Evolutionary conservation across 345 rosid species (phyloP).

Genomic region (Euclidium syriacum): DNA sequence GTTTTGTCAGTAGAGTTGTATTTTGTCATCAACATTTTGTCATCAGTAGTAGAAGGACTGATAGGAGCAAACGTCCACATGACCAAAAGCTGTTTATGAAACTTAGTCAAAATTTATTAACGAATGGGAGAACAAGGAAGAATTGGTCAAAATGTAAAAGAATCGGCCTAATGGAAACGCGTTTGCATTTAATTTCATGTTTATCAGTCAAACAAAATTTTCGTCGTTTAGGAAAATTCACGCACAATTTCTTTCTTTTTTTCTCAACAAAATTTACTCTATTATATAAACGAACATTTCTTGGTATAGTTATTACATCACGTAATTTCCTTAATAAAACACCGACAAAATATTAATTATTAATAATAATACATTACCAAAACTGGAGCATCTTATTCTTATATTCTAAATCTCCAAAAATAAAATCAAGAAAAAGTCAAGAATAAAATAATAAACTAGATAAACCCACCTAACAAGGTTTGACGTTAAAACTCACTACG

Average conservation of each 20-base stretch:
- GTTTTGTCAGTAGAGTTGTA: no score
- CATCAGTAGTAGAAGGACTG: no score
- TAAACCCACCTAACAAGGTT: conserved; percentile 26
- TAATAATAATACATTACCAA: no score
- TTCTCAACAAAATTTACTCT: no score
- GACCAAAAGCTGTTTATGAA: no score
- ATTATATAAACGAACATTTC: no score
- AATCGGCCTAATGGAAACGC: conserved; percentile 1
- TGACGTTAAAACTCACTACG: conserved; percentile 11
- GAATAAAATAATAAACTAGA: neutral
- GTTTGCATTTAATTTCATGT: neutral
- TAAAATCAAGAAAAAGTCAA: conserved; percentile 6
- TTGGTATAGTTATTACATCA: no score
- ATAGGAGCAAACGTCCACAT: no score
- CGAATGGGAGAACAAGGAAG: neutral
- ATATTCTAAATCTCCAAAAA: neutral
- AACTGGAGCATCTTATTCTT: conserved; percentile 1
- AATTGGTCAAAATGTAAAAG: conserved; percentile 3
- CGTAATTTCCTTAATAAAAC: no score
- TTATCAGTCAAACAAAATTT: neutral
- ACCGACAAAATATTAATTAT: no score
- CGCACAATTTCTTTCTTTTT: neutral
- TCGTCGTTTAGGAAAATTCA: conserved; percentile 1
- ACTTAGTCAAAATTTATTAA: no score
- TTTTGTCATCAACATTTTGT: no score